Percentiles rank a stretch among this genome's conserved stretches.
phyloP scores from a whole-genome alignment of 2,329 filamentous ascomycete species.

The Curvularia eragrostidis region DNA sequence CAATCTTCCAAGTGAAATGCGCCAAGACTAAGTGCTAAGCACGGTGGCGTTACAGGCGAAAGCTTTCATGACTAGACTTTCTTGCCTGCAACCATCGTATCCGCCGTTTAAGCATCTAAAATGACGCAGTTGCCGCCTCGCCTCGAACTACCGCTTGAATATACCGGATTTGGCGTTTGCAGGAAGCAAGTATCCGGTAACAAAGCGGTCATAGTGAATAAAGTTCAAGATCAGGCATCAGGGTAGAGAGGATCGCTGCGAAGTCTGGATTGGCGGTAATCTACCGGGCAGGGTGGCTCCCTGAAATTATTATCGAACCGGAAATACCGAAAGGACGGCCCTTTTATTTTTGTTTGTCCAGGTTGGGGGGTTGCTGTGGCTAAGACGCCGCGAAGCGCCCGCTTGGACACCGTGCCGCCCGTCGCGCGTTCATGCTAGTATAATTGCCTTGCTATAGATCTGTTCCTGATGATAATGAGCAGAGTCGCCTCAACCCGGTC shows the following conservation, averaged over 20 bases:
- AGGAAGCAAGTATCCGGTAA: conserved; percentile 1
- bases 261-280: background rate
- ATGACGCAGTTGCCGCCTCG: conserved; percentile 7
- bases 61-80: background rate
- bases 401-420: conserved; percentile 1
- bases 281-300: background rate
- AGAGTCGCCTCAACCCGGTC: conserved; percentile 5
- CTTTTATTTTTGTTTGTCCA: background rate
- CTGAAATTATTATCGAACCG: background rate
- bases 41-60: background rate
- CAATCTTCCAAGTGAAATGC: conserved; percentile 5
- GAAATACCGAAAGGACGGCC: background rate
- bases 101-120: conserved; percentile 2
- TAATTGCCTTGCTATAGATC: background rate
- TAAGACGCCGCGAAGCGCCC: conserved; percentile 3
- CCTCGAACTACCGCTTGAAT: background rate
- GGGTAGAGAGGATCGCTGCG: background rate
- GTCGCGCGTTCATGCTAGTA: background rate
- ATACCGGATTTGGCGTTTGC: background rate
- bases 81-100: conserved; percentile 5
- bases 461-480: background rate
- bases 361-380: background rate
- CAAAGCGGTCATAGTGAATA: background rate
- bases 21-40: background rate
- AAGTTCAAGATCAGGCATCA: background rate